phyloP scores from a whole-genome alignment of 202 grass and related monocot species.

The Carex arenaria region DNA sequence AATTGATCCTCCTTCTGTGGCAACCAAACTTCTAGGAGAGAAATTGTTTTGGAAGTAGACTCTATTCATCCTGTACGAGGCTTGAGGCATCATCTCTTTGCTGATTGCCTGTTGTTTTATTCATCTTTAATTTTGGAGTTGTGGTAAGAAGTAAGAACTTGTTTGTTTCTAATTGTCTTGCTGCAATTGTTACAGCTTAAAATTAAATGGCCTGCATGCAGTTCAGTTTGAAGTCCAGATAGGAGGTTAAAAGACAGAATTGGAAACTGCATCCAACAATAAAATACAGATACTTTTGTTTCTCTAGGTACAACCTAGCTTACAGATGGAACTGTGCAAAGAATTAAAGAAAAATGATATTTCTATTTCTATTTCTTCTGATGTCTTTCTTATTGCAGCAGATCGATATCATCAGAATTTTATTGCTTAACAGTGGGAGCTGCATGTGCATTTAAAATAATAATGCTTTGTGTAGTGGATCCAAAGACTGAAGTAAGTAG shows the following conservation, averaged over 20 bases:
- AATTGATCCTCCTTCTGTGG: neutral
- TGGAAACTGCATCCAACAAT: neutral
- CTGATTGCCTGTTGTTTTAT: neutral
- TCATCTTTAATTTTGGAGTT: neutral
- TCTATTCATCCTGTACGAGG: neutral
- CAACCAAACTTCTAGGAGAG: neutral
- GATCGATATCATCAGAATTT: neutral
- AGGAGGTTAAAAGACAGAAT: neutral
- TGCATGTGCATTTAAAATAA: neutral
- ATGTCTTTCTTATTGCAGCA: neutral
- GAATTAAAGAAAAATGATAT: neutral
- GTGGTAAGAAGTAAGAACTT: neutral
- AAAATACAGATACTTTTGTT: neutral
- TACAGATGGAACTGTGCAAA: neutral
- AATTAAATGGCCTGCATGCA: neutral
- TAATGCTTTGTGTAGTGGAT: neutral
- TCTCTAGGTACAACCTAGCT: neutral
- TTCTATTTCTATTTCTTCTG: neutral
- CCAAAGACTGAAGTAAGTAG: neutral
- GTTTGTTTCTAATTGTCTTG: neutral
- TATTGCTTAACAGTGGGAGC: neutral
- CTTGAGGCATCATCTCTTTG: neutral
- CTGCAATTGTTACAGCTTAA: neutral
- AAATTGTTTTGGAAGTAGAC: too few species aligned
- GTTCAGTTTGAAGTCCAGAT: neutral